Percentiles rank a stretch among this genome's conserved stretches.
phyloP scores from a whole-genome alignment of 2,329 filamentous ascomycete species.

The Biscogniauxia sp. region DNA sequence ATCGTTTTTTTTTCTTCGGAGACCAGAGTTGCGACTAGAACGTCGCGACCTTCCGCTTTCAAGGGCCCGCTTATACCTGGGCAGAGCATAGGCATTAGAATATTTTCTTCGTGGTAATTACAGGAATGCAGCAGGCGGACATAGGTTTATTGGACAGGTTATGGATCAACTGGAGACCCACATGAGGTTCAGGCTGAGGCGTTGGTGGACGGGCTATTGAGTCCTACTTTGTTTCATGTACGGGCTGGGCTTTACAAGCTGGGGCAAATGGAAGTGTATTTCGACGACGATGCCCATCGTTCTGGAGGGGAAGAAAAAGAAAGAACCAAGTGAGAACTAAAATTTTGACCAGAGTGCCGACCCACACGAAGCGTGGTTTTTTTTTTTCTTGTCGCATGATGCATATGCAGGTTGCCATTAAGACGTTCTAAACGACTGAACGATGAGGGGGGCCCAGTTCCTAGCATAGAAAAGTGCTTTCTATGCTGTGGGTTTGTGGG shows the following conservation, averaged over 20 bases:
- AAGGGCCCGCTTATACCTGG: background rate
- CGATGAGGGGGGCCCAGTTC: background rate
- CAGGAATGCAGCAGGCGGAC: constrained; percentile 7
- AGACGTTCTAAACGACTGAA: constrained; percentile 2
- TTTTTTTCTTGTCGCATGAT: constrained; percentile 12
- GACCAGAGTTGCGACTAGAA: constrained; percentile 2
- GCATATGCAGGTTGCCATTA: constrained; percentile 20
- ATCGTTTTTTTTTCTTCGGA: constrained; percentile 12
- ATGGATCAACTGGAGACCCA: constrained; percentile 3
- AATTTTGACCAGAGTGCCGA: constrained; percentile 2
- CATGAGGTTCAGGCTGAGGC: constrained; percentile 10
- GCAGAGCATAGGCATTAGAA: background rate
- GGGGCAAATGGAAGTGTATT: background rate
- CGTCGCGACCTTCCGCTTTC: background rate
- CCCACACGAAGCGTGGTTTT: background rate
- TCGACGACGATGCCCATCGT: background rate
- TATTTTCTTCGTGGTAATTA: background rate
- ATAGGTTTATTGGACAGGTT: constrained; percentile 4
- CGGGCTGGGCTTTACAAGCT: background rate
- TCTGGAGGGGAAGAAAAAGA: background rate
- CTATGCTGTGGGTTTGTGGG: background rate
- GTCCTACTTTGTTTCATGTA: background rate
- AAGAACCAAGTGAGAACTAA: constrained; percentile 12
- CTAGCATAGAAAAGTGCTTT: constrained; percentile 1
- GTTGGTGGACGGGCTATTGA: constrained; percentile 14